Conservation (phyloP, 1,139 yeast genomes). For the Nakaseomyces nivariensis region DNA sequence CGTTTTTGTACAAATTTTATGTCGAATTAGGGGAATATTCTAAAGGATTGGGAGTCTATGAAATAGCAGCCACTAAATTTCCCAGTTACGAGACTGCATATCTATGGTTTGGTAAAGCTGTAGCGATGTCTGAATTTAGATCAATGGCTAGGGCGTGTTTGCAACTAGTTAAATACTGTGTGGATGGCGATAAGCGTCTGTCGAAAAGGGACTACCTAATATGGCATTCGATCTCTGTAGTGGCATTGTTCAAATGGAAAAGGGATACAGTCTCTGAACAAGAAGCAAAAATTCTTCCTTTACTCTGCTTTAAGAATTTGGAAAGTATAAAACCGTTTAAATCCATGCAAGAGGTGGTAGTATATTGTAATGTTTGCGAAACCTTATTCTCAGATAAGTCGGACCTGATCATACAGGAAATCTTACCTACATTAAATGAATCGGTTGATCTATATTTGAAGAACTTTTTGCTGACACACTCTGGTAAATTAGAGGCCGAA, state of each 20-base stretch:
- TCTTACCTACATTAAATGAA: conserved; percentile 16
- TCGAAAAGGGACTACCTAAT: conserved; percentile 15
- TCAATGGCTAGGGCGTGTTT: conserved; percentile 21
- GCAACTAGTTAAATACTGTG: conserved; percentile 17
- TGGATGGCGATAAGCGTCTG: conserved; percentile 3
- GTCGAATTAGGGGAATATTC: conserved; percentile 19
- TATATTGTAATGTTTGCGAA: conserved; percentile 24
- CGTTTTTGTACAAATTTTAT: conserved; percentile 20
- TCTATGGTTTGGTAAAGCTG: conserved; percentile 22
- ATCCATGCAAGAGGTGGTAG: conserved; percentile 24
- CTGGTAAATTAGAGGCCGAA: conserved; percentile 8
- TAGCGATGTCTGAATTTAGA: conserved; percentile 19
- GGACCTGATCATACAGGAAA: conserved; percentile 17
- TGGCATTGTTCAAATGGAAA: conserved; percentile 19
- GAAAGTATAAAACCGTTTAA: conserved; percentile 18
- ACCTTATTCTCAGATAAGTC: conserved; percentile 17
- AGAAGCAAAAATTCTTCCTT: conserved; percentile 19
- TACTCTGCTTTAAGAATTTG: conserved; percentile 18
- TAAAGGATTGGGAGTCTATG: conserved; percentile 21
- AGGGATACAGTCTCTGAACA: conserved; percentile 11
- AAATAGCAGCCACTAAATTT: conserved; percentile 22
- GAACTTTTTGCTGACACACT: conserved; percentile 22
- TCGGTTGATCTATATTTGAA: conserved; percentile 27
- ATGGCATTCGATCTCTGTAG: conserved; percentile 25
- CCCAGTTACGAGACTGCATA: conserved; percentile 21